Percentiles rank a stretch among this genome's conserved stretches.
Conservation (phyloP, 192 early-diverging fungal genomes). For the Neocallimastix lanati region DNA sequence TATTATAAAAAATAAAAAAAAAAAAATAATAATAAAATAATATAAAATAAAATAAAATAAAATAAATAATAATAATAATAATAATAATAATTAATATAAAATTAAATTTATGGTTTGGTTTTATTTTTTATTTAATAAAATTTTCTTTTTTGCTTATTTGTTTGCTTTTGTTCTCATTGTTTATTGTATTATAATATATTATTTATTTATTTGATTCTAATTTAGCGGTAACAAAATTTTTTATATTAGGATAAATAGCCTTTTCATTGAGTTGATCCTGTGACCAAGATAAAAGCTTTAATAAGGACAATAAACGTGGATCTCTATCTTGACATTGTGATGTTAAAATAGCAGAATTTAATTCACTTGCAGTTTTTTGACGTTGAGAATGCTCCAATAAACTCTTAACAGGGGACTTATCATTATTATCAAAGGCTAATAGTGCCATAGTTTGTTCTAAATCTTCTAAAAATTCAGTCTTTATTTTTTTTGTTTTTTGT, state of each 20-base stretch:
- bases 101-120: no score
- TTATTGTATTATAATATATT: background rate
- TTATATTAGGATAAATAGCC: conserved; percentile 66
- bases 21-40: no score
- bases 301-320: conserved; percentile 74
- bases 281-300: conserved; percentile 85
- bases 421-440: conserved; percentile 69
- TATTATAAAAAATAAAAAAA: no score
- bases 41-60: no score
- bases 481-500: no score
- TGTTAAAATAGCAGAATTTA: conserved; percentile 81
- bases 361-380: conserved; percentile 80
- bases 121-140: background rate
- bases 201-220: conserved; percentile 16
- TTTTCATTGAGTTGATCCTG: conserved; percentile 83
- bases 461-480: conserved; percentile 87
- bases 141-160: conserved; percentile 4
- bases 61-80: no score
- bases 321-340: conserved; percentile 83
- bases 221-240: conserved; percentile 61
- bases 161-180: conserved; percentile 5
- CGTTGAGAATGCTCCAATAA: conserved; percentile 75
- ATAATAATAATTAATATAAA: no score
- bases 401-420: conserved; percentile 59
- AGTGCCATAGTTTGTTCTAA: conserved; percentile 92